A percentile compares a stretch with the other conserved stretches of the same genome.
Conservation (phyloP, 139 green algal genomes). For the Chlorella sorokiniana region DNA sequence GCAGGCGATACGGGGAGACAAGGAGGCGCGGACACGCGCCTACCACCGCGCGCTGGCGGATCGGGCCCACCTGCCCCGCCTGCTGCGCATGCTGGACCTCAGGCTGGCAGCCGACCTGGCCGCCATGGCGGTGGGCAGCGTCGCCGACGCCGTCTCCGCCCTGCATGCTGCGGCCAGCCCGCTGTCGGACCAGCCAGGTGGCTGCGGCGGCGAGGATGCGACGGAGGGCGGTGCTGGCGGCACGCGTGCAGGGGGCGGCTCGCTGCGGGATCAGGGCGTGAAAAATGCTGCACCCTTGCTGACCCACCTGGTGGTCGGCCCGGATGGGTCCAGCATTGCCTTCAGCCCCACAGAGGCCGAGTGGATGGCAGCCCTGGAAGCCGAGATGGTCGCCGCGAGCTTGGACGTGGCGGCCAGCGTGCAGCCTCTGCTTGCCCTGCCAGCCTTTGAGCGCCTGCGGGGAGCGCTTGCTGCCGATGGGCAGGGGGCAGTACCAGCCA, state of each 20-base stretch:
- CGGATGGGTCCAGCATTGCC: not conserved
- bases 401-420: slow-evolving; percentile 4
- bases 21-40: not conserved
- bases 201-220: not conserved
- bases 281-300: not conserved
- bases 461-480: not conserved
- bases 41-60: slow-evolving; percentile 5
- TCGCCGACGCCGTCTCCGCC: not conserved
- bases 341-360: slow-evolving; percentile 4
- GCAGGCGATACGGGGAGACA: slow-evolving; percentile 15
- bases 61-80: not conserved
- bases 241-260: not conserved
- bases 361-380: slow-evolving; percentile 19
- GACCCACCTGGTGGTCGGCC: slow-evolving; percentile 6
- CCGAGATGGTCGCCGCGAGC: slow-evolving; percentile 1
- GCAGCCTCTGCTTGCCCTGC: not conserved
- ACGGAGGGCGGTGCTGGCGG: not conserved
- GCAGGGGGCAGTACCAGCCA: not conserved
- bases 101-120: not conserved
- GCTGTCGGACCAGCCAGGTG: not conserved
- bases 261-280: not conserved
- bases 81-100: slow-evolving; percentile 25
- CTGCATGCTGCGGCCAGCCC: not conserved
- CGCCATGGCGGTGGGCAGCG: not conserved
- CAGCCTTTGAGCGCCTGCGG: not conserved